These are phyloP conservation scores for Arxiozyma slooffiae DNA, from an alignment of 1,139 yeast genomes.

Conservation along the genomic window DNA sequence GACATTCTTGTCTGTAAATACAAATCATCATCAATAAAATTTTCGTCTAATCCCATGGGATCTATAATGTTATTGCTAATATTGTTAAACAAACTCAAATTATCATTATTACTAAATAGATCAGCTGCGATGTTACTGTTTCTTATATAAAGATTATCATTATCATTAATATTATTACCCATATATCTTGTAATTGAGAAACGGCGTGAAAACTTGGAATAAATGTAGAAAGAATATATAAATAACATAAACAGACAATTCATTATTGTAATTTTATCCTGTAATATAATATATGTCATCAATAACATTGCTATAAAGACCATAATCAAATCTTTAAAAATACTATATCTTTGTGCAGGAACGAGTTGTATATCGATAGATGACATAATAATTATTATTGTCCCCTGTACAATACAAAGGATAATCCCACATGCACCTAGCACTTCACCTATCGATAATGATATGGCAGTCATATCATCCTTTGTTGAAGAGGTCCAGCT, in stretches of 20 bases:
- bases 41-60: not conserved
- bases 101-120: not conserved
- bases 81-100: not conserved
- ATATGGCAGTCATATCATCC: constrained; percentile 37
- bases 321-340: constrained; percentile 24
- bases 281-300: constrained; percentile 21
- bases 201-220: constrained; percentile 10
- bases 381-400: constrained; percentile 26
- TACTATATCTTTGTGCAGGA: constrained; percentile 13
- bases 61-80: constrained; percentile 1
- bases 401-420: constrained; percentile 29
- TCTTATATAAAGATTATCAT: too few species aligned
- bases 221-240: constrained; percentile 20
- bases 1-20: not conserved
- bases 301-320: constrained; percentile 19
- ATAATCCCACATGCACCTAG: constrained; percentile 32
- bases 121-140: not conserved
- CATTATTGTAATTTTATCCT: constrained; percentile 20
- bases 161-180: not conserved
- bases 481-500: constrained; percentile 38
- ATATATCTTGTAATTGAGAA: not conserved
- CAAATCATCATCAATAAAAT: not conserved
- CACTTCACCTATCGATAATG: constrained; percentile 81
- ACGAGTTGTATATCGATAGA: constrained; percentile 15
- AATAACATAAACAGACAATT: constrained; percentile 24